Conservation (phyloP, 495 filamentous ascomycete species). For the Trichoderma virens region DNA sequence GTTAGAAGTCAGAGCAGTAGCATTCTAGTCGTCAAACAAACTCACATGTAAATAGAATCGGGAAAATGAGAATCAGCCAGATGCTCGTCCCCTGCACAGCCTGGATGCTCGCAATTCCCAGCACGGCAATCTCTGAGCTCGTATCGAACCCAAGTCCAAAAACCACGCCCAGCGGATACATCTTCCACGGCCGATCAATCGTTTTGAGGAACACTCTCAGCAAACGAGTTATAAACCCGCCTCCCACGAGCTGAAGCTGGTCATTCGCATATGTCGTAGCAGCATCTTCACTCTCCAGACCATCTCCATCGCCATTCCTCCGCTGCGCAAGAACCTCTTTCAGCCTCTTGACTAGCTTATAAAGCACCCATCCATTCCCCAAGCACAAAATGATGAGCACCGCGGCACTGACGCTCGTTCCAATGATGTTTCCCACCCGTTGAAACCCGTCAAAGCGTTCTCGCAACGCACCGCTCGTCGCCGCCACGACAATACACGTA, state of each 20-base stretch:
- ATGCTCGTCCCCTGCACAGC: slow-evolving; percentile 77
- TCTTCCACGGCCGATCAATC: slow-evolving; percentile 93
- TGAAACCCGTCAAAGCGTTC: slow-evolving; percentile 71
- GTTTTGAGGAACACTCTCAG: slow-evolving; percentile 72
- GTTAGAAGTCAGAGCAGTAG: not conserved
- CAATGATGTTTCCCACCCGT: slow-evolving; percentile 79
- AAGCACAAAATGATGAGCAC: slow-evolving; percentile 78
- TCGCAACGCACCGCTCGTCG: slow-evolving; percentile 74
- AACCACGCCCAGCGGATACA: slow-evolving; percentile 83
- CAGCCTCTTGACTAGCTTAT: slow-evolving; percentile 62
- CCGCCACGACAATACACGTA: slow-evolving; percentile 86
- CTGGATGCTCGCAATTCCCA: slow-evolving; percentile 84
- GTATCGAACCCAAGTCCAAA: slow-evolving; percentile 97
- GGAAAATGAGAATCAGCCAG: slow-evolving; percentile 94
- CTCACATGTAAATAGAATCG: slow-evolving; percentile 77
- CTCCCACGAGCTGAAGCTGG: slow-evolving; percentile 65
- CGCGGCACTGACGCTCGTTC: slow-evolving; percentile 70
- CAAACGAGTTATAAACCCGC: slow-evolving; percentile 62
- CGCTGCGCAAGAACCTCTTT: slow-evolving; percentile 44
- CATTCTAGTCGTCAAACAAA: too few relatives aligned
- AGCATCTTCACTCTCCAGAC: slow-evolving; percentile 13
- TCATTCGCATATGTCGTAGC: slow-evolving; percentile 44
- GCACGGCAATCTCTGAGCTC: slow-evolving; percentile 82
- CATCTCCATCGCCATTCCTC: slow-evolving; percentile 17
- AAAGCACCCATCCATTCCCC: slow-evolving; percentile 79